These are phyloP conservation scores for Pezicula neosporulosa DNA, from an alignment of 2,329 filamentous ascomycete species.

Conservation along the genomic window DNA sequence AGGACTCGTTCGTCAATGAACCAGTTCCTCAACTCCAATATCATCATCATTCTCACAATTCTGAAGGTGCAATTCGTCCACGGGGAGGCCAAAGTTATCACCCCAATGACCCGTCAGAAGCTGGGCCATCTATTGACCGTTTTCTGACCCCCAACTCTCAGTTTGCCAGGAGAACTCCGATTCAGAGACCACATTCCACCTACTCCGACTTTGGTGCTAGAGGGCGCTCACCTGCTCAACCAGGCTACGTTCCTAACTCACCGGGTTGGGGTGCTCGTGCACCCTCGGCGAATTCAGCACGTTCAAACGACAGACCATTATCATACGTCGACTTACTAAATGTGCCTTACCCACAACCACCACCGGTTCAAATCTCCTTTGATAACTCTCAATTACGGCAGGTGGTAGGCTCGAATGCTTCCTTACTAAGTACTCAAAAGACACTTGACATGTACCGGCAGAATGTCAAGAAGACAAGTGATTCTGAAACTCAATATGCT, in stretches of 20 bases:
- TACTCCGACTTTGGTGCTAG: constrained; percentile 70
- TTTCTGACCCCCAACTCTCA: constrained; percentile 59
- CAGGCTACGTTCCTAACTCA: constrained; percentile 22
- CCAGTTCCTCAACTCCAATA: constrained; percentile 57
- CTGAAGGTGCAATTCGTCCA: constrained; percentile 31
- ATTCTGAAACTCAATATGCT: constrained; percentile 87
- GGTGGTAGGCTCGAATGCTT: constrained; percentile 84
- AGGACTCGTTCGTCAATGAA: constrained; percentile 6
- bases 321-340: constrained; percentile 52
- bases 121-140: constrained; percentile 49
- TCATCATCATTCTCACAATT: constrained; percentile 46
- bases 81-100: constrained; percentile 6
- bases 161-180: constrained; percentile 49
- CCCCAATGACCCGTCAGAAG: constrained; percentile 35
- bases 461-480: constrained; percentile 96
- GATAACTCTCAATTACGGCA: constrained; percentile 80
- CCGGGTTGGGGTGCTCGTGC: constrained; percentile 24
- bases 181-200: constrained; percentile 69
- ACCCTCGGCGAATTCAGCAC: constrained; percentile 25
- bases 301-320: constrained; percentile 25
- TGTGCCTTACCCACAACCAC: constrained; percentile 32
- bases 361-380: constrained; percentile 39
- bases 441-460: constrained; percentile 96
- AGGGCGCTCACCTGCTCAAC: constrained; percentile 51
- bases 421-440: constrained; percentile 84